Percentiles rank a stretch among this genome's conserved stretches.
Conservation (phyloP, 352 stramenopile genomes). For the Thalassiosira livingstoniorum region DNA sequence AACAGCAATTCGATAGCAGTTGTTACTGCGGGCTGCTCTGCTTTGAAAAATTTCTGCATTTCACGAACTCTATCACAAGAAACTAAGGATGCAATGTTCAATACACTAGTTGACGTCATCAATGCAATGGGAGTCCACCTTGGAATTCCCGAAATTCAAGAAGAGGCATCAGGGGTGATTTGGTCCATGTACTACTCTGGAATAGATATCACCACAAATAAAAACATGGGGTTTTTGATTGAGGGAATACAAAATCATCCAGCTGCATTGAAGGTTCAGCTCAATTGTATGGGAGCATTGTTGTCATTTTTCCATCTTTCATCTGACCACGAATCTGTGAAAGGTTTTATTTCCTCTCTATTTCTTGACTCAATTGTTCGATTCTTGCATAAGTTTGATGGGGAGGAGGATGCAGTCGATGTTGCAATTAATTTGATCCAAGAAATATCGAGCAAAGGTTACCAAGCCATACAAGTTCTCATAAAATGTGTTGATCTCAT, state of each 20-base stretch:
- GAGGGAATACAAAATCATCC: neutral
- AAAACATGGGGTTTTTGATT: neutral
- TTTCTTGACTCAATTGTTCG: neutral
- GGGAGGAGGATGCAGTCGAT: neutral
- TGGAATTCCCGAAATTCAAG: neutral
- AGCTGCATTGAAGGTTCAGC: neutral
- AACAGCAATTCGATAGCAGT: neutral
- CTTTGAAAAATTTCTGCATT: conserved; percentile 10
- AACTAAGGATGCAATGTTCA: neutral
- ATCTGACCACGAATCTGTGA: neutral
- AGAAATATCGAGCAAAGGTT: conserved; percentile 8
- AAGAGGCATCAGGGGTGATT: neutral
- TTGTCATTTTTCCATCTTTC: neutral
- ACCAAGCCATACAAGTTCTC: neutral
- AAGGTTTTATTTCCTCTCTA: conserved; percentile 1
- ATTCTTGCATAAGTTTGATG: neutral
- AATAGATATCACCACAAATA: neutral
- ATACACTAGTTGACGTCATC: neutral
- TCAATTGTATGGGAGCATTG: neutral
- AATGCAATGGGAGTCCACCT: neutral
- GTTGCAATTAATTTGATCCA: conserved; percentile 9
- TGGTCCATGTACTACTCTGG: neutral
- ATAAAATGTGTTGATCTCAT: neutral
- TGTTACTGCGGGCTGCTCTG: neutral
- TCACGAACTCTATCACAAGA: too few relatives aligned